Base-by-base conservation (phyloP, 495 filamentous ascomycete species). In the Hyaloscypha bicolor region DNA sequence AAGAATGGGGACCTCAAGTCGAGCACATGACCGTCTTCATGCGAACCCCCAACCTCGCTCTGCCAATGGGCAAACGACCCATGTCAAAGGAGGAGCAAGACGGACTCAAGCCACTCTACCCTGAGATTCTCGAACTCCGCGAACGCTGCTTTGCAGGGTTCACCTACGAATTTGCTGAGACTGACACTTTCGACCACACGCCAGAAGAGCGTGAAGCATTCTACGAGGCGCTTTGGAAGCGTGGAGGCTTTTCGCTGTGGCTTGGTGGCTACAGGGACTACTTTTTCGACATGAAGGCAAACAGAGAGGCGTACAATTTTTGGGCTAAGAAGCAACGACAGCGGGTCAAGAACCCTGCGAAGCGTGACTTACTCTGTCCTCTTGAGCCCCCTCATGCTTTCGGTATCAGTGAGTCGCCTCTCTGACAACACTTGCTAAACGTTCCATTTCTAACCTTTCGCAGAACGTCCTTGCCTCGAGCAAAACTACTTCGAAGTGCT, bases 401-500 rank as follows among this genome's bases (percentile, higher is more conserved):
- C 39, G 87, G 86, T 11, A 73, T 79, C 14, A 89, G 42, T 48
- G 42, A 48, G 42, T 48, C 9, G 6, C 6, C 35, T 19, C 42
- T 48, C 8, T 48, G 9, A 48, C 2, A 4, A 48, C 42, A 19
- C 42, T 48, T 48, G 42, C 4, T 6, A 3, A 16, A 48, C 12
- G 8, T 48, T 48, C 16, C 1, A 48, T 48, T 48, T 6, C 42
- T 48, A 48, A 48, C 42, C 16, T 48, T 19, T 19, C 8, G 16
- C 42, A 48, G 42, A 87, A 69, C 79, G 87, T 0, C 81, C 83
- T 4, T 82, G 78, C n/a, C 77, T 89, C 6, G 85, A 89, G 67
- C 65, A 76, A 29, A 74, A 81, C 58, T 89, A 84, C 74, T 89
- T 82, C 65, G 86, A 89, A 65, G 78, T 81, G 39, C 84, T 89